Percentiles rank a stretch among this genome's conserved stretches.
phyloP scores from a whole-genome alignment of 2,329 filamentous ascomycete species.

The Fusarium sp. region DNA sequence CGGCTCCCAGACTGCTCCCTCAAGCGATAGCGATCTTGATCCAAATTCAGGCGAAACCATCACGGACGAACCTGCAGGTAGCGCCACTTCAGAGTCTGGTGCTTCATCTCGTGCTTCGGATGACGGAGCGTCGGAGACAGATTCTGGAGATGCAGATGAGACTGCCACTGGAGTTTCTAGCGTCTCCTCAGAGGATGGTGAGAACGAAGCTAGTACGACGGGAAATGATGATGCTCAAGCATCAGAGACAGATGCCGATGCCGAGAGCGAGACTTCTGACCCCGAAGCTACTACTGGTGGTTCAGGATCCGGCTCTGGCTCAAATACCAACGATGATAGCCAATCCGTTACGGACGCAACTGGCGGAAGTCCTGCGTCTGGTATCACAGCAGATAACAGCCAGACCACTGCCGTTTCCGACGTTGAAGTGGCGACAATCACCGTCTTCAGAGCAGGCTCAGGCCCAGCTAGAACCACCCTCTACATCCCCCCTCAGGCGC shows the following conservation, averaged over 20 bases:
- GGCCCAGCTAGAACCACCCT: background rate
- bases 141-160: rapidly evolving
- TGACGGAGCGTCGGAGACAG: background rate
- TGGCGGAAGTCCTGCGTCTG: background rate
- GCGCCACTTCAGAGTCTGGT: rapidly evolving
- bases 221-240: background rate
- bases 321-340: background rate
- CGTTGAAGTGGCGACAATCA: background rate
- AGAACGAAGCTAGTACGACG: background rate
- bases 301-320: background rate
- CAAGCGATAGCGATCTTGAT: background rate
- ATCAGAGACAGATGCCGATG: background rate
- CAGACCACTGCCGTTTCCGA: background rate
- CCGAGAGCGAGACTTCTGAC: background rate
- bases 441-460: conserved; percentile 15
- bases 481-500: conserved; percentile 2
- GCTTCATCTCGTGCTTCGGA: background rate
- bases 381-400: background rate
- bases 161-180: background rate
- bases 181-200: rapidly evolving
- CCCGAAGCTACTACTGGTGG: background rate
- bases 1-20: background rate
- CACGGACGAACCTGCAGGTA: rapidly evolving
- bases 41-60: background rate
- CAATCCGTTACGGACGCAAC: background rate